A percentile compares a stretch with the other conserved stretches of the same genome.
Conservation (phyloP, 2,329 filamentous ascomycete genomes). For the Ceratocystis harringtonii region DNA sequence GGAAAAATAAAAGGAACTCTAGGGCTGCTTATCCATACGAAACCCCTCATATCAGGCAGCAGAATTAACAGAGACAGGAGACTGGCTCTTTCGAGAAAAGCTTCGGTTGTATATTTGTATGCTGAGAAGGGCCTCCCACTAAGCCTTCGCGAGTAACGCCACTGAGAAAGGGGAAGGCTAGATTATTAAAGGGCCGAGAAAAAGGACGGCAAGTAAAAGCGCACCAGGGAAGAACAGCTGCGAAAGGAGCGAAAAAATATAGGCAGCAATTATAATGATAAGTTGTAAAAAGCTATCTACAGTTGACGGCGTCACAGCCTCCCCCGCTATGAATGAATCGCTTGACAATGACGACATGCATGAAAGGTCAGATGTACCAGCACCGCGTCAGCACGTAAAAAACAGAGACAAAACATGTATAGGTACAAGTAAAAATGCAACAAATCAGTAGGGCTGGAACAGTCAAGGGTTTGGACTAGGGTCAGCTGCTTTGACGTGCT, state of each 20-base stretch:
- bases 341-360: background rate
- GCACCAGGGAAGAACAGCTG: background rate
- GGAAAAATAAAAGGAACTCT: background rate
- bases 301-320: background rate
- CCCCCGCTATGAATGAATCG: background rate
- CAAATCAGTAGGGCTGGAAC: background rate
- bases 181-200: background rate
- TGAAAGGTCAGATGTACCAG: background rate
- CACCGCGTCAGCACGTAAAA: background rate
- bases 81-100: background rate
- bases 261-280: background rate
- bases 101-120: background rate
- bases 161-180: conserved; percentile 5
- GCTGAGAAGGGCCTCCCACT: conserved; percentile 12
- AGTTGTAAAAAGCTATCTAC: background rate
- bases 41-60: conserved; percentile 7
- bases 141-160: conserved; percentile 5
- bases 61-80: conserved; percentile 9
- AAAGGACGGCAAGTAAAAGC: background rate
- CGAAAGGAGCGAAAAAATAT: background rate
- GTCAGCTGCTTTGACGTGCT: background rate
- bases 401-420: background rate
- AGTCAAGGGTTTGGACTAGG: background rate
- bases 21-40: background rate
- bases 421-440: background rate